Evolutionary conservation across 495 filamentous ascomycete species (phyloP).

Genomic region (Aspergillus mulundensis): DNA sequence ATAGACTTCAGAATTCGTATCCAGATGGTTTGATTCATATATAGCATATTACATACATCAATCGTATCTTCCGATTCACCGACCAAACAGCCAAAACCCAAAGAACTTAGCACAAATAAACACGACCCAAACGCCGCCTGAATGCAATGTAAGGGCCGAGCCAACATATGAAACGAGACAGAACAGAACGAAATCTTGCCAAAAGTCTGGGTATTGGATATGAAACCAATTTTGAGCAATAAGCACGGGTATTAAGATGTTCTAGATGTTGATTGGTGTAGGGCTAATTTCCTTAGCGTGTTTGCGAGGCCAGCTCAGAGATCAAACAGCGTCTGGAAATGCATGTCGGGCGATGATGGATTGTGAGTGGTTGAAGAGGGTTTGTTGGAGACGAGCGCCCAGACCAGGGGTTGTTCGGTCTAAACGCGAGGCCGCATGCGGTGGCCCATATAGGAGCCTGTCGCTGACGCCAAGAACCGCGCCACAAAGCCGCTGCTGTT

Average conservation of each 20-base stretch:
- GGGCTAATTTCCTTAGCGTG: constrained; percentile 4
- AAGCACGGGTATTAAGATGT: constrained; percentile 7
- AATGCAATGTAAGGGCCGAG: constrained; percentile 9
- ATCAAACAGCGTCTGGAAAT: not conserved
- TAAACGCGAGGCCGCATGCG: constrained; percentile 35
- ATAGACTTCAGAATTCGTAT: too few relatives aligned
- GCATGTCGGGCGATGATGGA: too few relatives aligned
- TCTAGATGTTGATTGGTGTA: not conserved
- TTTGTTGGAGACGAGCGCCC: not conserved
- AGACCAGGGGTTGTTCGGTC: constrained; percentile 6
- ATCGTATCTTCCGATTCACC: not conserved
- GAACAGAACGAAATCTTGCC: not conserved
- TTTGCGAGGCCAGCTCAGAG: constrained; percentile 10
- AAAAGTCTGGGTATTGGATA: constrained; percentile 7
- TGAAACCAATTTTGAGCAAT: constrained; percentile 8
- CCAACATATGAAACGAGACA: not conserved
- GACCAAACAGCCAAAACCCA: not conserved
- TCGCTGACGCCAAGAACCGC: constrained; percentile 41
- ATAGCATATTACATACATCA: constrained; percentile 8
- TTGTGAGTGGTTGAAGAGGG: not conserved
- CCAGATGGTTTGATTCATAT: constrained; percentile 2
- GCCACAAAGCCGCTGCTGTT: constrained; percentile 38
- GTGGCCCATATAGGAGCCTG: constrained; percentile 41
- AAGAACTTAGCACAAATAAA: not conserved
- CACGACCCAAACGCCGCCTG: not conserved